These are phyloP conservation scores for Cocos nucifera DNA, from an alignment of 176 grass and related monocot species.

Conservation along the genomic window DNA sequence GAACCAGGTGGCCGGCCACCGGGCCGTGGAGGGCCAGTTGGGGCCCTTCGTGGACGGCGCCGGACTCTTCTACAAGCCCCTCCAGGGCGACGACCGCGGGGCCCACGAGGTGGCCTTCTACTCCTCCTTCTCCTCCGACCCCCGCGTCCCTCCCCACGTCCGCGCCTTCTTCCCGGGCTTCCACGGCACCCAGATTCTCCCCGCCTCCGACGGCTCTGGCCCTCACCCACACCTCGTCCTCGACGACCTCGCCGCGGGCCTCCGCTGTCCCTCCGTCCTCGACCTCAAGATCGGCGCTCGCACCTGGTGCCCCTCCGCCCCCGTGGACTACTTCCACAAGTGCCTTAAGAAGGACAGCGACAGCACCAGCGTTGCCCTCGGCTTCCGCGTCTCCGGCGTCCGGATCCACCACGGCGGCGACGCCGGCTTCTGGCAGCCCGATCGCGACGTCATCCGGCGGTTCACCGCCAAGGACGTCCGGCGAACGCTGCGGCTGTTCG, in stretches of 20 bases:
- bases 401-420: slow-evolving; percentile 19
- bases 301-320: slow-evolving; percentile 39
- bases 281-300: slow-evolving; percentile 88
- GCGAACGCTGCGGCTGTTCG: slow-evolving; percentile 52
- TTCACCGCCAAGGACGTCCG: slow-evolving; percentile 35
- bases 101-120: slow-evolving; percentile 61
- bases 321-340: slow-evolving; percentile 59
- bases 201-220: slow-evolving; percentile 22
- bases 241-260: slow-evolving; percentile 50
- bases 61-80: slow-evolving; percentile 72
- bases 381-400: slow-evolving; percentile 60
- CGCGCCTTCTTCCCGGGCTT: slow-evolving; percentile 56
- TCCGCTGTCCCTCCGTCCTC: slow-evolving; percentile 39
- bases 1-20: slow-evolving; percentile 74
- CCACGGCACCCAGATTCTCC: slow-evolving; percentile 49
- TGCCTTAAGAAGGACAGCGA: slow-evolving; percentile 65
- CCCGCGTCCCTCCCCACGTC: slow-evolving; percentile 29
- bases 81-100: slow-evolving; percentile 47
- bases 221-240: slow-evolving; percentile 51
- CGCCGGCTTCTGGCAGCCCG: slow-evolving; percentile 34
- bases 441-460: slow-evolving; percentile 29
- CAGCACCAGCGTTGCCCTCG: slow-evolving; percentile 45
- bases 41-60: slow-evolving; percentile 57
- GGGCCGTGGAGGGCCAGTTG: slow-evolving; percentile 8
- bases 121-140: slow-evolving; percentile 37